These are phyloP conservation scores for Pestalotiopsis sp. DNA, from an alignment of 2,329 filamentous ascomycete genomes.

Conservation along the genomic window DNA sequence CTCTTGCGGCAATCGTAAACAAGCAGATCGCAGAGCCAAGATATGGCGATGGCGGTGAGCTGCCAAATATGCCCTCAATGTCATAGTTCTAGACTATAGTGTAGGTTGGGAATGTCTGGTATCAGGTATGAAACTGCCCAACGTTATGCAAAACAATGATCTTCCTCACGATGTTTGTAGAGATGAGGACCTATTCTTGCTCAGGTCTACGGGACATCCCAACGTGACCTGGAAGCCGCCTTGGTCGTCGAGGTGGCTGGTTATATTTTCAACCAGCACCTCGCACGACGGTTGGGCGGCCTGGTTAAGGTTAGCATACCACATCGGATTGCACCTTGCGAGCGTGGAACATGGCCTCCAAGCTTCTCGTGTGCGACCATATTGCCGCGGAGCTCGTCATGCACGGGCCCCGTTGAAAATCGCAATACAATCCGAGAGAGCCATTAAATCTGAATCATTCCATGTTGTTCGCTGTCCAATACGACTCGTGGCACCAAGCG, in stretches of 20 bases:
- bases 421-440: background rate
- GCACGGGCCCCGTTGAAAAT: background rate
- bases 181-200: background rate
- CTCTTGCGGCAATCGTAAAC: background rate
- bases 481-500: background rate
- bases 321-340: background rate
- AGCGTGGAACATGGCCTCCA: background rate
- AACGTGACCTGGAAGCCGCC: background rate
- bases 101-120: background rate
- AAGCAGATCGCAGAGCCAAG: conserved; percentile 1
- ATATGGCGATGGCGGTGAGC: conserved; percentile 6
- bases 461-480: background rate
- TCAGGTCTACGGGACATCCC: background rate
- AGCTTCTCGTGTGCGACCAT: background rate
- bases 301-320: background rate
- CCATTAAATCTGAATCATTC: background rate
- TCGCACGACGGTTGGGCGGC: background rate
- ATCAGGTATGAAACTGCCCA: background rate
- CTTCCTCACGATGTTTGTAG: background rate
- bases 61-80: background rate
- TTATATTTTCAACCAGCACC: background rate
- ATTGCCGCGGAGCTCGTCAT: background rate
- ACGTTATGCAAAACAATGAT: background rate
- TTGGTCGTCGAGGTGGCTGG: background rate
- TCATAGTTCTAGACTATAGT: background rate